These are phyloP conservation scores for Yarrowia sp. DNA, from an alignment of 805 yeast species.

Conservation along the genomic window DNA sequence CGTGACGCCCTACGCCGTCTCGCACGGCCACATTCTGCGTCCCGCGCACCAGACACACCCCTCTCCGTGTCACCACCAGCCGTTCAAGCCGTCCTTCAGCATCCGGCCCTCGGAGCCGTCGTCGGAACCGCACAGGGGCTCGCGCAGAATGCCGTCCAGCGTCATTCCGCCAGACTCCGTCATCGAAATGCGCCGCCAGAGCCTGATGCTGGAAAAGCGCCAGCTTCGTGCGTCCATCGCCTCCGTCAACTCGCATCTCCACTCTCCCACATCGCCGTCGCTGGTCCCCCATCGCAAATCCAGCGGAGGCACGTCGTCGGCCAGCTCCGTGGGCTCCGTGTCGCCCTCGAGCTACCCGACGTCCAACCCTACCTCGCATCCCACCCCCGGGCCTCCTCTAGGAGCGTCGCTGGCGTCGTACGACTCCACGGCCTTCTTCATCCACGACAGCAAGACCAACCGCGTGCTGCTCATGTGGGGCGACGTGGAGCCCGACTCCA, in stretches of 20 bases:
- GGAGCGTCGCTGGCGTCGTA: conserved; percentile 32
- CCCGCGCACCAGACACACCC: conserved; percentile 13
- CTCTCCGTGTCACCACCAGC: neutral
- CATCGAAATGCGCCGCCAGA: conserved; percentile 23
- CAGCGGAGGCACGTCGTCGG: neutral
- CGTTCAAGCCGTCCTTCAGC: conserved; percentile 20
- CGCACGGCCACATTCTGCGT: conserved; percentile 34
- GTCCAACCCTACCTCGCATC: conserved; percentile 2
- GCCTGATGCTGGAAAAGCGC: conserved; percentile 23
- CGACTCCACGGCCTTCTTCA: conserved; percentile 60
- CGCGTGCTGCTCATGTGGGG: conserved; percentile 66
- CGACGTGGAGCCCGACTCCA: conserved; percentile 71
- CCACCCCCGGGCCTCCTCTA: conserved; percentile 14
- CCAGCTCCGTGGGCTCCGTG: conserved; percentile 5
- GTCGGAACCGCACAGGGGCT: neutral
- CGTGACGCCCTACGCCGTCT: conserved; percentile 31
- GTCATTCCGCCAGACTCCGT: conserved; percentile 21
- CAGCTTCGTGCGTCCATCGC: conserved; percentile 8
- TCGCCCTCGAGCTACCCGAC: conserved; percentile 10
- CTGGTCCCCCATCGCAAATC: conserved; percentile 14
- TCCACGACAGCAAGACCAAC: conserved; percentile 42
- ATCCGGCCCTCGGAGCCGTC: neutral
- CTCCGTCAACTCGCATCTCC: neutral
- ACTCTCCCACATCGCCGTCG: conserved; percentile 4
- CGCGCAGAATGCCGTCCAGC: conserved; percentile 14